These are phyloP conservation scores for Clarireedia paspali DNA, from an alignment of 2,329 filamentous ascomycete species.

Conservation along the genomic window DNA sequence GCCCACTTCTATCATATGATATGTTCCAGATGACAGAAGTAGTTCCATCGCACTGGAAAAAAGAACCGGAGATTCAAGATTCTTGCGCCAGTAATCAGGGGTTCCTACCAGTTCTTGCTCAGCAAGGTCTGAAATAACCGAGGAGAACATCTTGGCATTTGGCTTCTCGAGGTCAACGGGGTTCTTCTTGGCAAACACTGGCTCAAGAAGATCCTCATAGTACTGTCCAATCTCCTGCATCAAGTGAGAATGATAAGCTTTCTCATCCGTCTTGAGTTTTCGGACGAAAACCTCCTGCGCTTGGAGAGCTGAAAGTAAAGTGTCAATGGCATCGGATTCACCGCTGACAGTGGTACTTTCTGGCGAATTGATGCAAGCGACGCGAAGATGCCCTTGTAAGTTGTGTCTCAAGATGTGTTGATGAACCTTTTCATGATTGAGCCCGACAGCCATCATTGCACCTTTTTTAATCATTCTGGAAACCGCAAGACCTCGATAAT, in stretches of 20 bases:
- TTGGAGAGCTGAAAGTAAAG: not conserved
- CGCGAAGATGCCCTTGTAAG: not conserved
- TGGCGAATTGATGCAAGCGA: slow-evolving; percentile 26
- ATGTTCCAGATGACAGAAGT: too few relatives aligned
- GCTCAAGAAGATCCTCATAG: too few relatives aligned
- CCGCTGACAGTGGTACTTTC: slow-evolving; percentile 22
- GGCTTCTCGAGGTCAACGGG: too few relatives aligned
- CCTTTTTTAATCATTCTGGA: slow-evolving; percentile 19
- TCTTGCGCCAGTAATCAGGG: too few relatives aligned
- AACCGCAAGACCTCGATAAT: slow-evolving; percentile 26
- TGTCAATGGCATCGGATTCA: slow-evolving; percentile 7
- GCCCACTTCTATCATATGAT: too few relatives aligned
- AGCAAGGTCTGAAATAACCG: too few relatives aligned
- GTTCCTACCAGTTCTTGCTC: too few relatives aligned
- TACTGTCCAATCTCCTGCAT: not conserved
- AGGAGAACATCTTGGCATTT: too few relatives aligned
- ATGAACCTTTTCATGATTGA: slow-evolving; percentile 3
- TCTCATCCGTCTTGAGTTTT: slow-evolving; percentile 7
- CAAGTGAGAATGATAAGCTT: slow-evolving; percentile 9
- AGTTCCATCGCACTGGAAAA: too few relatives aligned
- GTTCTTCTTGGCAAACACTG: too few relatives aligned
- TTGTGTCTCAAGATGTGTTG: not conserved
- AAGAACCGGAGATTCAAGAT: too few relatives aligned
- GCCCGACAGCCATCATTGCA: slow-evolving; percentile 16
- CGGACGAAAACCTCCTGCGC: slow-evolving; percentile 15